Conservation (phyloP, 2,329 filamentous ascomycete genomes). For the Neofusicoccum kwambonambiense region DNA sequence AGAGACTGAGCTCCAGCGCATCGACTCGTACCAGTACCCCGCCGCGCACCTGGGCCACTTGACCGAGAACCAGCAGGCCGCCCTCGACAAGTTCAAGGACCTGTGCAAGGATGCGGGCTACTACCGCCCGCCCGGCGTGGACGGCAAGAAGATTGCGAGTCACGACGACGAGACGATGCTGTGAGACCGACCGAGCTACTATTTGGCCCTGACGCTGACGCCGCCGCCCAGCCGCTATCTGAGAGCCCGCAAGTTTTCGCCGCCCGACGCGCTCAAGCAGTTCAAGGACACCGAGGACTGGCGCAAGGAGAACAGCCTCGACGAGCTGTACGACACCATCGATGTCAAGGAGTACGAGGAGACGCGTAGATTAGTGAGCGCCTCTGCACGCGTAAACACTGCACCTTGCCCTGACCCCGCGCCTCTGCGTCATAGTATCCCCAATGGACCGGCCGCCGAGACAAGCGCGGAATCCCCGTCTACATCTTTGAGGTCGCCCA, state of each 20-base stretch:
- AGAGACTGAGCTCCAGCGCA: slow-evolving; percentile 29
- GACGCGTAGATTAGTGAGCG: slow-evolving; percentile 68
- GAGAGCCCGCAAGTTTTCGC: slow-evolving; percentile 77
- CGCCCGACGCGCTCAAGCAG: slow-evolving; percentile 75
- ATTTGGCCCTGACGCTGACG: slow-evolving; percentile 18
- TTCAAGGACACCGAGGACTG: slow-evolving; percentile 88
- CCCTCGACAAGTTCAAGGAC: slow-evolving; percentile 70
- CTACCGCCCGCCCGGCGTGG: slow-evolving; percentile 51
- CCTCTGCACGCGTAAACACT: background rate
- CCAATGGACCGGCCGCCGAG: slow-evolving; percentile 90
- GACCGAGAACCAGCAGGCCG: slow-evolving; percentile 63
- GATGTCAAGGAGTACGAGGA: slow-evolving; percentile 81
- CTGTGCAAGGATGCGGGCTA: slow-evolving; percentile 64
- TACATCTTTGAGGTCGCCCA: slow-evolving; percentile 87
- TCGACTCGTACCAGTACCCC: slow-evolving; percentile 59
- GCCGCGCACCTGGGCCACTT: slow-evolving; percentile 80
- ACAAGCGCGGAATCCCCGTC: slow-evolving; percentile 85
- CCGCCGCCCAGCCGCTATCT: slow-evolving; percentile 67
- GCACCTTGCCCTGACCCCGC: slow-evolving; percentile 9
- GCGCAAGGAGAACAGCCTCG: slow-evolving; percentile 75
- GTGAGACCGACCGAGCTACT: slow-evolving; percentile 43
- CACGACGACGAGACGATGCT: slow-evolving; percentile 74
- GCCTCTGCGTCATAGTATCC: slow-evolving; percentile 64
- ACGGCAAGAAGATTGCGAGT: slow-evolving; percentile 46
- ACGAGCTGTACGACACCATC: slow-evolving; percentile 80